Conservation (phyloP, 805 yeast species). For the Candida sphagnicola region DNA sequence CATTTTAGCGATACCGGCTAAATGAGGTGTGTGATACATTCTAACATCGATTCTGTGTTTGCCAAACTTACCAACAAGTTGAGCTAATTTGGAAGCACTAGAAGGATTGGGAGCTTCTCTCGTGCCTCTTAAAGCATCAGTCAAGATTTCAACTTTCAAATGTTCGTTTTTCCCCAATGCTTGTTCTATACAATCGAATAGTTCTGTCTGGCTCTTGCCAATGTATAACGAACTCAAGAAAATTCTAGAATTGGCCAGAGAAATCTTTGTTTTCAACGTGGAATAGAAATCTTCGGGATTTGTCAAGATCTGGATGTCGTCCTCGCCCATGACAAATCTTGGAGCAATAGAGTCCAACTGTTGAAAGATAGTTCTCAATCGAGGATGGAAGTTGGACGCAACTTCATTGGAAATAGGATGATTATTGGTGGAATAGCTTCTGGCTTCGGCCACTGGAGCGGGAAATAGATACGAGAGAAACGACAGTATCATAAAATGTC, state of each 20-base stretch:
- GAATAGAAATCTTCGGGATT: slow-evolving; percentile 73
- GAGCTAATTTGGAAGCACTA: slow-evolving; percentile 71
- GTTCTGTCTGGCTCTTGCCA: slow-evolving; percentile 78
- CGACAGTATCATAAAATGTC: not conserved
- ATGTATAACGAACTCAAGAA: slow-evolving; percentile 84
- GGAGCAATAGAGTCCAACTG: slow-evolving; percentile 67
- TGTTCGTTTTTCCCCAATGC: slow-evolving; percentile 60
- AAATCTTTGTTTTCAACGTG: slow-evolving; percentile 58
- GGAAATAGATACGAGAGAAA: not conserved
- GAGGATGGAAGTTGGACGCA: slow-evolving; percentile 37
- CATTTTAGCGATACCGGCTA: slow-evolving; percentile 60
- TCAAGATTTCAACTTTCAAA: slow-evolving; percentile 65
- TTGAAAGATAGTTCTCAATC: slow-evolving; percentile 37
- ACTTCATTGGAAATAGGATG: slow-evolving; percentile 14
- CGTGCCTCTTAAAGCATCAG: slow-evolving; percentile 90
- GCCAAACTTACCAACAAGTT: slow-evolving; percentile 61
- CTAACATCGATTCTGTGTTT: slow-evolving; percentile 69
- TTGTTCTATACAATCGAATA: slow-evolving; percentile 55
- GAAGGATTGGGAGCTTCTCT: slow-evolving; percentile 80
- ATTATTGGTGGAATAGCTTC: slow-evolving; percentile 26
- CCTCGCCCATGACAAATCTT: slow-evolving; percentile 53
- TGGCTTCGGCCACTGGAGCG: slow-evolving; percentile 4
- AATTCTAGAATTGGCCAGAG: slow-evolving; percentile 57
- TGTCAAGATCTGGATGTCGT: slow-evolving; percentile 57
- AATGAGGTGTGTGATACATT: slow-evolving; percentile 86